Evolutionary conservation across 2,329 filamentous ascomycete genomes (phyloP).

Genomic region (Verticillium dahliae): DNA sequence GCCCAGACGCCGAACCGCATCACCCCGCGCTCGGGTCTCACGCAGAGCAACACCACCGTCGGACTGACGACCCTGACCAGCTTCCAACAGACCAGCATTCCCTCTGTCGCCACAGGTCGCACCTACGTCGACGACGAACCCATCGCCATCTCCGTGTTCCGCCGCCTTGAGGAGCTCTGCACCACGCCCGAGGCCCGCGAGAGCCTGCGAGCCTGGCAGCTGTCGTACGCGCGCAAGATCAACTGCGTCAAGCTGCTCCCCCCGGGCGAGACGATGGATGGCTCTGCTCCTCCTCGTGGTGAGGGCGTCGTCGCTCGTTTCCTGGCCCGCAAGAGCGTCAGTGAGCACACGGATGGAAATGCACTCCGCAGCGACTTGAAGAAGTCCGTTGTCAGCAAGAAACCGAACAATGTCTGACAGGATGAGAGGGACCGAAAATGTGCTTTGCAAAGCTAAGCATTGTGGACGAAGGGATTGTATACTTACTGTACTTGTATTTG

Average conservation of each 20-base stretch:
- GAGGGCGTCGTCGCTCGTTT: conserved; percentile 7
- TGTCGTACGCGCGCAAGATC: conserved; percentile 35
- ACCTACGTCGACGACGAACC: neutral
- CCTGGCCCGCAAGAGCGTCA: conserved; percentile 5
- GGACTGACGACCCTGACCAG: neutral
- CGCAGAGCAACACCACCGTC: neutral
- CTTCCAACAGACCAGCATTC: neutral
- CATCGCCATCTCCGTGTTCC: conserved; percentile 26
- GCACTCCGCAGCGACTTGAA: conserved; percentile 2
- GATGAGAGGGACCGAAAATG: neutral
- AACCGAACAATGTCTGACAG: neutral
- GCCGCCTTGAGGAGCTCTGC: conserved; percentile 39
- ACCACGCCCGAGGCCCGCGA: conserved; percentile 37
- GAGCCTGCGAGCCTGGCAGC: conserved; percentile 43
- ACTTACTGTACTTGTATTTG: no score
- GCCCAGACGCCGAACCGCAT: neutral
- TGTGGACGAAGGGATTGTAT: no score
- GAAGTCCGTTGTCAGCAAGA: conserved; percentile 4
- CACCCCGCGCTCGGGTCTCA: neutral
- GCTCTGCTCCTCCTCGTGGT: neutral
- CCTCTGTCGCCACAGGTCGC: neutral
- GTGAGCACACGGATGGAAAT: neutral
- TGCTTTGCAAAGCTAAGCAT: neutral
- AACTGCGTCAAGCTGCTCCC: conserved; percentile 33
- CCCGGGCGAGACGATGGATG: conserved; percentile 17